Percentiles rank a stretch among this genome's conserved stretches.
These are phyloP conservation scores for Penicillium turbatum DNA, from an alignment of 495 filamentous ascomycete genomes.

Conservation along the genomic window DNA sequence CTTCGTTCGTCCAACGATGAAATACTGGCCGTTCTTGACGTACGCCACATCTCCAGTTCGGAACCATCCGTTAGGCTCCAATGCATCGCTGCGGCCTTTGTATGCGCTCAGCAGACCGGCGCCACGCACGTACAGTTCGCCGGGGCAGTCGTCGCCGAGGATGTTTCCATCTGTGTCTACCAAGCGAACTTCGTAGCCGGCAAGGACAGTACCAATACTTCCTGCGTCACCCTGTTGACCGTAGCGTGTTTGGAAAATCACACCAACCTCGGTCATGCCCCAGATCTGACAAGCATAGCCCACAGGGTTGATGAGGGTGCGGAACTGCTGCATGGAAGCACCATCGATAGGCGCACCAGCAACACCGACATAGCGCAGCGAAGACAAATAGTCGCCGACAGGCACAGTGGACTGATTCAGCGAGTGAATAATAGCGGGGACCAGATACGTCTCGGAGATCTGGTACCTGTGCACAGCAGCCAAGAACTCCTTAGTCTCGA, in stretches of 20 bases:
- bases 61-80: slow-evolving; percentile 63
- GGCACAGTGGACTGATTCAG: slow-evolving; percentile 44
- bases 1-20: slow-evolving; percentile 77
- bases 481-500: slow-evolving; percentile 54
- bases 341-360: slow-evolving; percentile 49
- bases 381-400: slow-evolving; percentile 42
- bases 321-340: slow-evolving; percentile 35
- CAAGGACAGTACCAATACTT: slow-evolving; percentile 66
- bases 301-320: slow-evolving; percentile 36
- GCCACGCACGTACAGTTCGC: slow-evolving; percentile 52
- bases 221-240: slow-evolving; percentile 33
- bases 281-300: slow-evolving; percentile 36
- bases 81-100: slow-evolving; percentile 37
- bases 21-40: slow-evolving; percentile 53
- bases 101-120: slow-evolving; percentile 35
- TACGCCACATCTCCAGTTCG: slow-evolving; percentile 73
- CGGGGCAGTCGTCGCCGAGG: slow-evolving; percentile 46
- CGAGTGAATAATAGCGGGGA: slow-evolving; percentile 56
- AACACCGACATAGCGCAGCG: slow-evolving; percentile 45
- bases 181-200: slow-evolving; percentile 59
- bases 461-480: slow-evolving; percentile 50
- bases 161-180: slow-evolving; percentile 49
- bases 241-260: slow-evolving; percentile 50
- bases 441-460: slow-evolving; percentile 58
- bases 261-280: slow-evolving; percentile 49